Evolutionary conservation across 176 grass and related monocot genomes (phyloP), one percentile per base, ranked within the genome.

Genomic region (Typha latifolia): DNA sequence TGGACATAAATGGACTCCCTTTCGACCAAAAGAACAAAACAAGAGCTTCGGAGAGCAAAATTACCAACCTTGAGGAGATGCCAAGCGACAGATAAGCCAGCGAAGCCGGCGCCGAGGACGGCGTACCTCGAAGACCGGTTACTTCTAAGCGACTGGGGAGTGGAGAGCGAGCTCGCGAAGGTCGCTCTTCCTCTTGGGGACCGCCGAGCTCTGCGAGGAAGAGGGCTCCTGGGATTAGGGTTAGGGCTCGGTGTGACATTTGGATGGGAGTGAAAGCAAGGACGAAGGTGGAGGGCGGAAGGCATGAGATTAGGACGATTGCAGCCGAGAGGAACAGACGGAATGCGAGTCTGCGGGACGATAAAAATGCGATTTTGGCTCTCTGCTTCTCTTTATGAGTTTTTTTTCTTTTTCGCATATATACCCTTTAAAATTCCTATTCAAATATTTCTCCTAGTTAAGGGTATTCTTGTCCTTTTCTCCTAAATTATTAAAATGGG

Each of bases 71-170:
- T 97, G 72, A 97, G 93, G 80, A 97, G 85, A 73, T 97, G 75
- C 93, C 93, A 96, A 11, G 88, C 88, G 31, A 96, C 93, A 22
- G 93, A 96, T 43, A 91, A 67, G 12, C 93, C 88, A 9, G 88
- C 80, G 66, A 96, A 91, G 1, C 92, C 92, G 16, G 88, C 88
- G 59, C 93, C 88, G 20, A 96, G 85, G 49, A 97, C 66, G 16
- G 93, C 93, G 49, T 97, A 97, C 47, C 83, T 84, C 12, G 77
- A 73, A 63, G 65, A 72, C 50, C 77, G 59, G 22, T 64, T 64
- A 11, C 66, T 51, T 32, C 57, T 74, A 2, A 59, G 48, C 3
- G 71, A 73, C 29, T 69, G 71, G 3, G 73, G 11, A 15, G 51
- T 78, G 53, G 49, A 72, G 52, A 72, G 50, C 18, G 9, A 51